Conservation (phyloP, 2,329 filamentous ascomycete species). For the Aspergillus ibericus region DNA sequence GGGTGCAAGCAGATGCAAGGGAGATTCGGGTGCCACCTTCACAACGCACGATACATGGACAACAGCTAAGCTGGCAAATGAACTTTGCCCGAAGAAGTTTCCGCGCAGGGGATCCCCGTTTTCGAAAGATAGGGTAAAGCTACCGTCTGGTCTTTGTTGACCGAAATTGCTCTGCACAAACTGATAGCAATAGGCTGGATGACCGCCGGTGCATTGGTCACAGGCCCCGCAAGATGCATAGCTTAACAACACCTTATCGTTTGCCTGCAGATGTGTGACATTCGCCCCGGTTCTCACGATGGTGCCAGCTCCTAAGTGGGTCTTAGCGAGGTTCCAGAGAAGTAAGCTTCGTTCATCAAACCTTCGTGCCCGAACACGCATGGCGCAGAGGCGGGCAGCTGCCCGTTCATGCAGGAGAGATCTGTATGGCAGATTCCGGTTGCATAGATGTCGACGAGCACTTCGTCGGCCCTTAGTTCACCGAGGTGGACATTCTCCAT, state of each 20-base stretch:
- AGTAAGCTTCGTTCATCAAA: neutral
- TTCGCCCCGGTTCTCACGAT: constrained; percentile 47
- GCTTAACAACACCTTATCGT: constrained; percentile 45
- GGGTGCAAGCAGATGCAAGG: constrained; percentile 26
- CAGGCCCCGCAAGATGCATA: constrained; percentile 23
- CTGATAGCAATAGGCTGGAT: constrained; percentile 22
- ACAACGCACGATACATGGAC: constrained; percentile 26
- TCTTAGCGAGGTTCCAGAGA: neutral
- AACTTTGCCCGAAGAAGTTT: constrained; percentile 42
- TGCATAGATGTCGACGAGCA: constrained; percentile 35
- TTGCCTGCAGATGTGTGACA: constrained; percentile 44
- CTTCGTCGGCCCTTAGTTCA: constrained; percentile 22
- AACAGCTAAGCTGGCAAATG: constrained; percentile 33
- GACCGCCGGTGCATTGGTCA: constrained; percentile 11
- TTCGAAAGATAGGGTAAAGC: neutral
- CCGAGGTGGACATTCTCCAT: constrained; percentile 4
- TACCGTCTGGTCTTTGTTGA: constrained; percentile 14
- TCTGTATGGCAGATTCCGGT: constrained; percentile 39
- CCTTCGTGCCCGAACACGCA: constrained; percentile 24
- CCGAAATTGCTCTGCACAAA: constrained; percentile 16
- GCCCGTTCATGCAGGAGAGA: constrained; percentile 28
- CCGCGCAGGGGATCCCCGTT: constrained; percentile 14
- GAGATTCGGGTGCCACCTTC: constrained; percentile 17
- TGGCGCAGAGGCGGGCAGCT: constrained; percentile 14
- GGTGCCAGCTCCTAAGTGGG: constrained; percentile 48